These are phyloP conservation scores for Wickerhamiella lipophila DNA, from an alignment of 805 yeast species.

Conservation along the genomic window DNA sequence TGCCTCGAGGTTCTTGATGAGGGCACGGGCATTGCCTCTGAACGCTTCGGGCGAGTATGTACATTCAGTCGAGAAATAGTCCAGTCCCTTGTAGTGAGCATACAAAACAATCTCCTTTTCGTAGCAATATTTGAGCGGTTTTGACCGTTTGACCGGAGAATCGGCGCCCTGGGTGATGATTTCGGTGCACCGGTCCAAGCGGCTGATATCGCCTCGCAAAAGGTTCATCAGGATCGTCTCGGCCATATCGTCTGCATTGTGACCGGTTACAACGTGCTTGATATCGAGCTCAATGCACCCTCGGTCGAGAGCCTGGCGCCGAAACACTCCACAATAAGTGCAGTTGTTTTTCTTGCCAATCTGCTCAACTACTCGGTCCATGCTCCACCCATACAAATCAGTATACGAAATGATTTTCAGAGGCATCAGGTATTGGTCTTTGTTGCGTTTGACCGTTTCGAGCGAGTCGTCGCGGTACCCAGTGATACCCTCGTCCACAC, in stretches of 20 bases:
- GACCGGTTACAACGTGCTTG: slow-evolving; percentile 91
- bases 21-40: slow-evolving; percentile 89
- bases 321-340: slow-evolving; percentile 93
- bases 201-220: slow-evolving; percentile 87
- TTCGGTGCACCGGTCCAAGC: slow-evolving; percentile 77
- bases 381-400: slow-evolving; percentile 91
- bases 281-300: slow-evolving; percentile 84
- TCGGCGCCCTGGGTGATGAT: slow-evolving; percentile 70
- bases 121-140: slow-evolving; percentile 90
- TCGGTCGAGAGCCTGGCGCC: slow-evolving; percentile 92
- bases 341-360: slow-evolving; percentile 91
- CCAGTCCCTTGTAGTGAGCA: slow-evolving; percentile 91
- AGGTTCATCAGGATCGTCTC: slow-evolving; percentile 94
- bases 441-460: slow-evolving; percentile 92
- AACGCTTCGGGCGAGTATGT: slow-evolving; percentile 98
- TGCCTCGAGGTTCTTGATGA: slow-evolving; percentile 80
- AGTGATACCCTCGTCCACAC: slow-evolving; percentile 92
- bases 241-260: slow-evolving; percentile 98
- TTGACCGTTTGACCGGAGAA: slow-evolving; percentile 83
- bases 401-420: slow-evolving; percentile 71
- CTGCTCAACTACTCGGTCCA: slow-evolving; percentile 94
- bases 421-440: slow-evolving; percentile 69
- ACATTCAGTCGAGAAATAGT: slow-evolving; percentile 94
- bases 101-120: slow-evolving; percentile 95
- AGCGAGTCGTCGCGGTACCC: slow-evolving; percentile 96